Conservation (phyloP, 306 rosid genomes). For the Vachellia collinsii region DNA sequence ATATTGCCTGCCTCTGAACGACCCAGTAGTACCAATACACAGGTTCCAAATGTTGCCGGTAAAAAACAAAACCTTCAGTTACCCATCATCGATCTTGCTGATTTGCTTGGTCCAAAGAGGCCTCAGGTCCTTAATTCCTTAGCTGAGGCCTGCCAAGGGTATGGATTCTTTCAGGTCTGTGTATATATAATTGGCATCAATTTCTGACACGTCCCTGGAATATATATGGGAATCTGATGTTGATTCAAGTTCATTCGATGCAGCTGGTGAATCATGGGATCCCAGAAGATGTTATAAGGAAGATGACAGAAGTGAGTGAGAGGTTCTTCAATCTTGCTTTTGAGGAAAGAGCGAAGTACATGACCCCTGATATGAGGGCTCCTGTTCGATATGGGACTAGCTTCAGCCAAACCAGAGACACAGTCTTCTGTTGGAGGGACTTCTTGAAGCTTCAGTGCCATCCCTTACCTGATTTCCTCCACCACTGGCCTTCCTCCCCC, state of each 20-base stretch:
- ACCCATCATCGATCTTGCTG: slow-evolving; percentile 71
- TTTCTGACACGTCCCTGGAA: not conserved
- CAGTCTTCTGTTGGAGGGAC: slow-evolving; percentile 85
- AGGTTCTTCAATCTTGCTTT: slow-evolving; percentile 70
- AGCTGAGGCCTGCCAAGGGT: slow-evolving; percentile 65
- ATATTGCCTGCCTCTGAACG: slow-evolving; percentile 67
- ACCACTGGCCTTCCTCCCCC: slow-evolving; percentile 82
- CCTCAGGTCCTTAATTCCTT: slow-evolving; percentile 55
- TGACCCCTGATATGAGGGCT: slow-evolving; percentile 69
- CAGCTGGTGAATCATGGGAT: slow-evolving; percentile 81
- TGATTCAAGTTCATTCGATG: not conserved
- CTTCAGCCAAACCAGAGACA: slow-evolving; percentile 74
- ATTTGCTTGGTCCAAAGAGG: slow-evolving; percentile 69
- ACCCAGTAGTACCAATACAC: slow-evolving; percentile 36
- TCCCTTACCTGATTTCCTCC: slow-evolving; percentile 57
- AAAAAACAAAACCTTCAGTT: slow-evolving; percentile 50
- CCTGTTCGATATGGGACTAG: slow-evolving; percentile 88
- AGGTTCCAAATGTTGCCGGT: slow-evolving; percentile 4
- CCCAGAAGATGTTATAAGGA: slow-evolving; percentile 46
- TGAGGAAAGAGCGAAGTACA: slow-evolving; percentile 74
- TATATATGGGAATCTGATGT: not conserved
- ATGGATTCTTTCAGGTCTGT: slow-evolving; percentile 83
- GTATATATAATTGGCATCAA: not conserved
- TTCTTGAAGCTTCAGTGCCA: slow-evolving; percentile 76
- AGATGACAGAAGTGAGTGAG: slow-evolving; percentile 59